These are phyloP conservation scores for Rhizopogon vulgaris DNA, from an alignment of 768 basidiomycete genomes.

Conservation along the genomic window DNA sequence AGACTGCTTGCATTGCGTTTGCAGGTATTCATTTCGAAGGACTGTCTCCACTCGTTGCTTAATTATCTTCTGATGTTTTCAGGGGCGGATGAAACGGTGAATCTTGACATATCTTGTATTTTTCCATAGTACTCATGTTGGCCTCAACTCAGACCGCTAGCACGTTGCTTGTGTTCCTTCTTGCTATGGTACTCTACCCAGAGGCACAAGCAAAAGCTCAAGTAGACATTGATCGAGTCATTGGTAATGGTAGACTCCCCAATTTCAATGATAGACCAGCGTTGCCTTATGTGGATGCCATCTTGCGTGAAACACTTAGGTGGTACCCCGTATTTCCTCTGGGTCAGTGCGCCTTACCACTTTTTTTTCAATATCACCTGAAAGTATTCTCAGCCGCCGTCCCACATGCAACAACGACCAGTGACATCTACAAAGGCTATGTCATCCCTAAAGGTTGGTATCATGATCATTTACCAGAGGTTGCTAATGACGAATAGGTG, in stretches of 20 bases:
- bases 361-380: neutral
- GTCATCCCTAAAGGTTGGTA: neutral
- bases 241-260: slow-evolving; percentile 23
- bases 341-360: slow-evolving; percentile 8
- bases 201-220: slow-evolving; percentile 27
- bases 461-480: neutral
- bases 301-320: slow-evolving; percentile 28
- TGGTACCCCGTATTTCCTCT: slow-evolving; percentile 25
- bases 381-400: neutral
- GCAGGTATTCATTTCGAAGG: slow-evolving; percentile 13
- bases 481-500: neutral
- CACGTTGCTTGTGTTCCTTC: slow-evolving; percentile 22
- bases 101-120: neutral
- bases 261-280: slow-evolving; percentile 17
- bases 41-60: neutral
- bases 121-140: neutral
- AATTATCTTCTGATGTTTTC: slow-evolving; percentile 4
- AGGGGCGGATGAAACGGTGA: slow-evolving; percentile 24
- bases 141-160: slow-evolving; percentile 20
- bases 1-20: slow-evolving; percentile 24
- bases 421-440: neutral
- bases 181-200: slow-evolving; percentile 29
- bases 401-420: neutral
- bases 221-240: slow-evolving; percentile 25
- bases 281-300: slow-evolving; percentile 25